Conservation (phyloP, 768 basidiomycete species). For the Daedaleopsis sinensis region DNA sequence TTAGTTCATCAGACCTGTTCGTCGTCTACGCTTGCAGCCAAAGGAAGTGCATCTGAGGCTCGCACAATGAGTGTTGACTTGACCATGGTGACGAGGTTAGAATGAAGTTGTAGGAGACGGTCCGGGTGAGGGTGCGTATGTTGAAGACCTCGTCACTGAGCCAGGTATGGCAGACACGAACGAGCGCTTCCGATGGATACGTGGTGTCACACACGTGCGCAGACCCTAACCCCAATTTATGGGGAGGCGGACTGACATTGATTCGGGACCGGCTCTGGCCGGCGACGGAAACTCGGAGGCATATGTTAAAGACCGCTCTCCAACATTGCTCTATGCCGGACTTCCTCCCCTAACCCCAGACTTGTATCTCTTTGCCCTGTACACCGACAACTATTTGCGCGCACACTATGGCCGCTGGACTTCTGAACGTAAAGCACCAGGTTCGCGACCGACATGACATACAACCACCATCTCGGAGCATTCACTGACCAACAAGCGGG, state of each 20-base stretch:
- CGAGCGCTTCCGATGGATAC: conserved; percentile 10
- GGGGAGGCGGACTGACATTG: not conserved
- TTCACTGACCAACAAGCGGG: conserved; percentile 5
- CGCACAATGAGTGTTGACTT: conserved; percentile 85
- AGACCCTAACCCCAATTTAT: not conserved
- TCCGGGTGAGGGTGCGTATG: not conserved
- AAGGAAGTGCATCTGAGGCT: conserved; percentile 84
- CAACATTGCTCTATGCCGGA: not conserved
- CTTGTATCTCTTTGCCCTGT: not conserved
- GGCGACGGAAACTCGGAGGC: not conserved
- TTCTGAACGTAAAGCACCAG: conserved; percentile 76
- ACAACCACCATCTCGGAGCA: not conserved
- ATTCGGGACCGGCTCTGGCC: conserved; percentile 1
- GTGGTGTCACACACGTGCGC: conserved; percentile 20
- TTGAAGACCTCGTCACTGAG: not conserved
- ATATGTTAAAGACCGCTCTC: not conserved
- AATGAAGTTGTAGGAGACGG: not conserved
- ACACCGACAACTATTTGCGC: not conserved
- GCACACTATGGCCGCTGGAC: conserved; percentile 35
- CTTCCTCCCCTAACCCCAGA: not conserved
- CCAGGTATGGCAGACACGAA: not conserved
- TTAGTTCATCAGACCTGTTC: conserved; percentile 68
- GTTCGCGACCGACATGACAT: conserved; percentile 36
- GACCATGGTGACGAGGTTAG: conserved; percentile 57
- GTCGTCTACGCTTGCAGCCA: conserved; percentile 96